Conservation (phyloP, 2,329 filamentous ascomycete genomes). For the Phyllosticta citriasiana region DNA sequence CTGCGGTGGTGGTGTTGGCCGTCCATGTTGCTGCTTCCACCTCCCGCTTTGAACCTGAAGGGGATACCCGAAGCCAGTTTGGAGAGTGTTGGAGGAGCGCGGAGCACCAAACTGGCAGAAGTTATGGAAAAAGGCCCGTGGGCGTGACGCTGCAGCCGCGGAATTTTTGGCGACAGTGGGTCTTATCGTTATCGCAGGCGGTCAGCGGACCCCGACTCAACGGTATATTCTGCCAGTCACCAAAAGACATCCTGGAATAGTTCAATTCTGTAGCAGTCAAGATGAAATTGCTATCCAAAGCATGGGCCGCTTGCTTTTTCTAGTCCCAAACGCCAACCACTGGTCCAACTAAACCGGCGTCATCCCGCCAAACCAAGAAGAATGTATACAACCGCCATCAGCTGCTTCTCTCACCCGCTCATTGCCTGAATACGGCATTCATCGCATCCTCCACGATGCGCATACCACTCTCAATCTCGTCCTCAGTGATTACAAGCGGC, state of each 20-base stretch:
- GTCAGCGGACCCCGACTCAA: background rate
- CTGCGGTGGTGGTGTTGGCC: slow-evolving; percentile 75
- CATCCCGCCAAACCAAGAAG: background rate
- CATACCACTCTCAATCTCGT: slow-evolving; percentile 71
- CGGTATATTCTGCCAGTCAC: background rate
- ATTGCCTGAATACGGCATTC: slow-evolving; percentile 39
- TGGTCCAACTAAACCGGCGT: background rate
- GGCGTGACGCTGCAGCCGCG: background rate
- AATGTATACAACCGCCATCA: background rate
- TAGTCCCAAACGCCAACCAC: background rate
- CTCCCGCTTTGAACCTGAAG: slow-evolving; percentile 78
- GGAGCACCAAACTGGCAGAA: background rate
- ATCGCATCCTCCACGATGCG: slow-evolving; percentile 62
- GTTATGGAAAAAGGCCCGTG: background rate
- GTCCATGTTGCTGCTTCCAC: slow-evolving; percentile 46
- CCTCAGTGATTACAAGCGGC: slow-evolving; percentile 67
- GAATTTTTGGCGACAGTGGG: slow-evolving; percentile 10
- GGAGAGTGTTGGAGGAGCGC: background rate
- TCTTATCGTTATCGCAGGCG: slow-evolving; percentile 4
- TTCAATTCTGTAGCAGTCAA: background rate
- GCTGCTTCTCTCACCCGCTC: background rate
- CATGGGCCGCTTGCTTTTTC: background rate
- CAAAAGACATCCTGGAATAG: background rate
- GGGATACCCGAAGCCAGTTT: slow-evolving; percentile 34
- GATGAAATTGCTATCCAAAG: background rate